phyloP scores from a whole-genome alignment of 108 stramenopile genomes.

The Parmales sp. region DNA sequence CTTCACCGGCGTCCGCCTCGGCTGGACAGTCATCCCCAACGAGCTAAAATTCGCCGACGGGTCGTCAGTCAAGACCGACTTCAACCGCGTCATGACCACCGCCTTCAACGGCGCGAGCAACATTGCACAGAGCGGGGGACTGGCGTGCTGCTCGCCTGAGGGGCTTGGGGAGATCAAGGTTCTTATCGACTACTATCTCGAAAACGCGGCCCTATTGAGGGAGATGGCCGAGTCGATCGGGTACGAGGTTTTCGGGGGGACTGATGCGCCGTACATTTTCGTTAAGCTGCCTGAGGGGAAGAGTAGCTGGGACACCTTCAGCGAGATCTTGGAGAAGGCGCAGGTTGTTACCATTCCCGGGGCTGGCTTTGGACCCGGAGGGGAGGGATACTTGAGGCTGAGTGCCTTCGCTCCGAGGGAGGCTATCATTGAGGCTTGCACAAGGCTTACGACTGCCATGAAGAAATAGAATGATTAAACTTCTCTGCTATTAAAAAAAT shows the following conservation, averaged over 20 bases:
- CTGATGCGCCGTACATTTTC: constrained; percentile 90
- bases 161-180: constrained; percentile 79
- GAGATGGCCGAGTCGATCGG: constrained; percentile 74
- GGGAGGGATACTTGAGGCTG: constrained; percentile 89
- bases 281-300: constrained; percentile 77
- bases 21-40: constrained; percentile 90
- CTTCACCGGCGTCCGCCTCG: constrained; percentile 92
- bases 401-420: constrained; percentile 87
- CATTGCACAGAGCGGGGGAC: constrained; percentile 87
- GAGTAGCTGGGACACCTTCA: constrained; percentile 83
- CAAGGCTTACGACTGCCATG: constrained; percentile 65
- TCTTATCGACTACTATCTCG: constrained; percentile 95
- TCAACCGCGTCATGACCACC: constrained; percentile 94
- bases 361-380: constrained; percentile 95
- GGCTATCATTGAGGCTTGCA: constrained; percentile 73
- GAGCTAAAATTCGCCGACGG: constrained; percentile 80
- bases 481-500: no score
- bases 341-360: constrained; percentile 96
- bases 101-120: constrained; percentile 95
- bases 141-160: constrained; percentile 85
- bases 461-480: constrained; percentile 21
- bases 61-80: constrained; percentile 71
- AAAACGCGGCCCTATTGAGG: constrained; percentile 79
- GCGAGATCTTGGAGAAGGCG: constrained; percentile 82
- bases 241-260: constrained; percentile 78